Evolutionary conservation across 2,329 filamentous ascomycete genomes (phyloP), one percentile per base, ranked within the genome.

Genomic region (Fusarium denticulatum): DNA sequence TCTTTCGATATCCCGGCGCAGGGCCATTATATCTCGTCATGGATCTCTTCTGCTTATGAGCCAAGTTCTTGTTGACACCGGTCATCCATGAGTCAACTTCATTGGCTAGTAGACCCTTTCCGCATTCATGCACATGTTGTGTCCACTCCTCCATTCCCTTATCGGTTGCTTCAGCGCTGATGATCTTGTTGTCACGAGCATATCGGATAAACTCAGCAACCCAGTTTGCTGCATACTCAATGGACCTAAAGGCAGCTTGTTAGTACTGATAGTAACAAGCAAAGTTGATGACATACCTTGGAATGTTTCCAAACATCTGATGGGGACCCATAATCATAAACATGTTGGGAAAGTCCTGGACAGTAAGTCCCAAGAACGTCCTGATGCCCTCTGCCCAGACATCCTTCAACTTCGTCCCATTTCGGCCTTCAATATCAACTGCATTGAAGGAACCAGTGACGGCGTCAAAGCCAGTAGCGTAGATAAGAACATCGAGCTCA

Each of bases 81-180:
- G 86, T 88, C 86, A 88, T 88, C 87, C 87, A 89, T 4, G 82
- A 84, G 67, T 88, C 86, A 1, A 76, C 74, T 14, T 76, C 74
- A 28, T 76, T 76, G 0, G 82, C 80, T 32, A 88, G 71, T 15
- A 85, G 65, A 0, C 86, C 86, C 40, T 83, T 77, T 1, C 83
- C 82, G 58, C 84, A 86, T 7, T 85, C 80, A 30, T 83, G 77
- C 5, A 88, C 87, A 79, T 88, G 86, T 43, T 85, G 77, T 0
- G 84, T 86, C 86, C 86, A 88, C 18, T 72, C 67, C 8, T 80
- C 73, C 58, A 83, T 79, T 0, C 78, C 83, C 43, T 84, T 80
- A 12, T 80, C 72, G 0, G 82, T 86, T 5, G 85, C 79, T 73
- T 85, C 84, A 7, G 81, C 79, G 37, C 78, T 83, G 0, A 78